These are phyloP conservation scores for Moniliella sp. DNA, from an alignment of 1,284 basidiomycete genomes.

Conservation along the genomic window DNA sequence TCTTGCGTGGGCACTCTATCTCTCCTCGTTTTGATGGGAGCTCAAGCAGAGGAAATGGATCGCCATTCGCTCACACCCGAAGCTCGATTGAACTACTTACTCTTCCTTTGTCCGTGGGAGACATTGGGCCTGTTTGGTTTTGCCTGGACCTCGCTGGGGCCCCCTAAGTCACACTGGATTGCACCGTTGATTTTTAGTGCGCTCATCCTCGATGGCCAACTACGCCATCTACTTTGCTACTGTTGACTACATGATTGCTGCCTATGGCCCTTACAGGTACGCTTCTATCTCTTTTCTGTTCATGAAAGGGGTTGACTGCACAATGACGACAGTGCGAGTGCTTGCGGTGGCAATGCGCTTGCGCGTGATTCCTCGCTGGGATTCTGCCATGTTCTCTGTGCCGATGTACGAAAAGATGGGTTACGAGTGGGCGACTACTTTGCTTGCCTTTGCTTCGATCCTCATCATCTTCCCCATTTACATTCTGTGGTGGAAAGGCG, in stretches of 20 bases:
- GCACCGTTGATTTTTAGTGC: conserved; percentile 36
- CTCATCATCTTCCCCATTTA: too few relatives aligned
- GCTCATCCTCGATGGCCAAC: conserved; percentile 34
- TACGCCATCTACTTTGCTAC: not conserved
- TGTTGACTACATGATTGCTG: too few relatives aligned
- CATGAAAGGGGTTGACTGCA: conserved; percentile 36
- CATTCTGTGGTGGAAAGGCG: too few relatives aligned
- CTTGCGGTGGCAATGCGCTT: conserved; percentile 32
- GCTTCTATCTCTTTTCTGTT: conserved; percentile 13
- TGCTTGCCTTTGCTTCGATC: too few relatives aligned
- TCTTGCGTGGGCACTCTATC: conserved; percentile 31
- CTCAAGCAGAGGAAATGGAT: too few relatives aligned
- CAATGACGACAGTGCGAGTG: conserved; percentile 35
- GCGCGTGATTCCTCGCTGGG: conserved; percentile 35
- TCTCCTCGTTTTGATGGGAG: too few relatives aligned
- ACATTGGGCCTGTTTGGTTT: conserved; percentile 37
- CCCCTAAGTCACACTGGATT: conserved; percentile 35
- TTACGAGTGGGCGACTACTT: too few relatives aligned
- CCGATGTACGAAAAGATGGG: conserved; percentile 35
- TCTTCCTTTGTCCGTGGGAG: conserved; percentile 34
- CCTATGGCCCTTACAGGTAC: too few relatives aligned
- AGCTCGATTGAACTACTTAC: conserved; percentile 33
- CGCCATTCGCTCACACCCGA: too few relatives aligned
- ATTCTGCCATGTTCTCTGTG: conserved; percentile 35
- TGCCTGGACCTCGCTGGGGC: conserved; percentile 36